Percentiles rank a stretch among this genome's conserved stretches.
These are phyloP conservation scores for Aspergillus caelatus DNA, from an alignment of 2,329 filamentous ascomycete species.

Conservation along the genomic window DNA sequence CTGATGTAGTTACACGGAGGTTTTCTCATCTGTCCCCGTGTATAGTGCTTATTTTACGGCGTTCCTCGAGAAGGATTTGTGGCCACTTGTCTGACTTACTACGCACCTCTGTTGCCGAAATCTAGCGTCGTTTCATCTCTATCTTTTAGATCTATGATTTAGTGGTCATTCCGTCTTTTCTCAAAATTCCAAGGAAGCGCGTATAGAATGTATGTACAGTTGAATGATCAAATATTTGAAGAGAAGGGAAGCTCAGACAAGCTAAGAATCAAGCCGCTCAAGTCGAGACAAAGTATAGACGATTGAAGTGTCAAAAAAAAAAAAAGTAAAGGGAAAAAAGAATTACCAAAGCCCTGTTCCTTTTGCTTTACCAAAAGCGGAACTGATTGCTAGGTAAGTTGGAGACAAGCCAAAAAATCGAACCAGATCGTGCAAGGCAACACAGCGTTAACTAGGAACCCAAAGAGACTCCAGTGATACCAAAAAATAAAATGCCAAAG, in stretches of 20 bases:
- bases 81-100: neutral
- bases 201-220: constrained; percentile 10
- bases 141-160: neutral
- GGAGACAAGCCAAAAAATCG: neutral
- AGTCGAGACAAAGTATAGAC: constrained; percentile 1
- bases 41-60: neutral
- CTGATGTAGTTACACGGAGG: neutral
- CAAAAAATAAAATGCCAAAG: neutral
- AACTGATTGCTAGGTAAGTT: neutral
- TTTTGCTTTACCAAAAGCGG: neutral
- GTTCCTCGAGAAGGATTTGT: neutral
- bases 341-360: neutral
- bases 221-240: constrained; percentile 2
- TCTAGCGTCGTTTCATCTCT: neutral
- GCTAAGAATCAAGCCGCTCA: constrained; percentile 3
- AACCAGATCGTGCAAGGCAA: neutral
- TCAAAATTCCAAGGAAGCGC: neutral
- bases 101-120: neutral
- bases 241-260: constrained; percentile 2
- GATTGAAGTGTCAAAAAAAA: neutral
- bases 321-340: neutral
- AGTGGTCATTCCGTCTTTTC: neutral
- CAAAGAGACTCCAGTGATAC: constrained; percentile 1
- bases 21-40: neutral
- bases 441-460: neutral